Evolutionary conservation across 1,139 yeast species (phyloP), one percentile per base, ranked within the genome.

Genomic region (Pichia terricola): DNA sequence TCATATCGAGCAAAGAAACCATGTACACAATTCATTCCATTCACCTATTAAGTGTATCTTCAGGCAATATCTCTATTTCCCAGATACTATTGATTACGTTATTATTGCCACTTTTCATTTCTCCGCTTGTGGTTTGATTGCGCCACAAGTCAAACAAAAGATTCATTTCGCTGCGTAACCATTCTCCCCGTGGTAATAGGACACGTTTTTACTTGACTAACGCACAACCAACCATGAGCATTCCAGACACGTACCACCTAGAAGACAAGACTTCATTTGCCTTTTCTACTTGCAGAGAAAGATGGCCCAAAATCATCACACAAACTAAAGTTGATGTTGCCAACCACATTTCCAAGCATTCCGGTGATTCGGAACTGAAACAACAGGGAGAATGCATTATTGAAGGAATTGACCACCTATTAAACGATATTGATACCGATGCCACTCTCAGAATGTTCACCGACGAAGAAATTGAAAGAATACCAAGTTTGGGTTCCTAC

Each of bases 291-390:
- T 85, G 86, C 10, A 73, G 77, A 50, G 72, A 71, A 40, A 79
- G 98, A 62, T 91, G 97, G 96, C 94, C 95, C 33, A 77, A 77
- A 44, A 86, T 89, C 53, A 61, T 89, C 41, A 70, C 75, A 31
- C 83, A 81, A 28, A 77, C 80, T 33, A 45, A 39, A 32, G 69
- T 84, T 43, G 75, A 73, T 31, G 96, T 87, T 55, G 66, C 81
- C 6, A 22, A 11, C 28, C 50, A 32, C 37, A 43, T 27, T 38
- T 43, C 1, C 26, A 38, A 7, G 34, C 26, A 37, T 41, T 7
- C 42, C 4, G 26, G 36, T 4, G 39, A 41, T 25, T 34, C 39
- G 5, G 47, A 43, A 16, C n/a, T 46, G 11, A 47, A 48, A 35
- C 51, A 50, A 10, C 53, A 63, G 50, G 58, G 59, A 25, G 36